phyloP scores from a whole-genome alignment of 75 land plant genomes.

The Gnetum montanum region DNA sequence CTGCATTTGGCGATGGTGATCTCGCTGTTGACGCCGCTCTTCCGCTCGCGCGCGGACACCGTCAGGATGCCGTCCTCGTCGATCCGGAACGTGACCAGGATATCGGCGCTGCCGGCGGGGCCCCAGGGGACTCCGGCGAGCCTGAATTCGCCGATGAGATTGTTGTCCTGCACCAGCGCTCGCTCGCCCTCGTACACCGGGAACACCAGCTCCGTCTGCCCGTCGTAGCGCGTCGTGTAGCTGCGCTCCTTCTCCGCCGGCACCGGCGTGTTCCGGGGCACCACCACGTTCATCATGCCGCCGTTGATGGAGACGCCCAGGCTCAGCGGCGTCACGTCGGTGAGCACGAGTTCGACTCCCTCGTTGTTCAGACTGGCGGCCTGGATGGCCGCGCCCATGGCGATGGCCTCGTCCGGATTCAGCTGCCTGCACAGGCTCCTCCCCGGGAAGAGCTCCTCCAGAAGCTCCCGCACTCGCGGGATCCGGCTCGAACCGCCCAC shows the following conservation, averaged over 20 bases:
- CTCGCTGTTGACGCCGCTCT: slow-evolving; percentile 19
- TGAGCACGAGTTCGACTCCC: slow-evolving; percentile 9
- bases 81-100: slow-evolving; percentile 22
- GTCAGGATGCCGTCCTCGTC: slow-evolving; percentile 35
- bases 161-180: slow-evolving; percentile 5
- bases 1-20: slow-evolving; percentile 19
- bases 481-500: slow-evolving; percentile 22
- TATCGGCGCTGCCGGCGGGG: slow-evolving; percentile 21
- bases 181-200: slow-evolving; percentile 1
- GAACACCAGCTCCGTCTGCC: slow-evolving; percentile 9
- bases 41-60: slow-evolving; percentile 28
- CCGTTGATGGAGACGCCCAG: slow-evolving; percentile 12
- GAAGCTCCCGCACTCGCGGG: slow-evolving; percentile 15
- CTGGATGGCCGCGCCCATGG: slow-evolving; percentile 21
- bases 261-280: slow-evolving; percentile 16
- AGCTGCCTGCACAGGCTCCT: neutral
- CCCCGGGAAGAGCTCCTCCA: neutral
- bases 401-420: slow-evolving; percentile 4
- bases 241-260: slow-evolving; percentile 10
- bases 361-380: slow-evolving; percentile 12
- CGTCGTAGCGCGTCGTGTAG: slow-evolving; percentile 8
- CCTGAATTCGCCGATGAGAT: slow-evolving; percentile 13
- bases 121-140: slow-evolving; percentile 14
- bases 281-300: slow-evolving; percentile 17
- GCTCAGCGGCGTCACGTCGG: slow-evolving; percentile 16